These are phyloP conservation scores for Aspergillus puulaauensis DNA, from an alignment of 2,329 filamentous ascomycete genomes.

Conservation along the genomic window DNA sequence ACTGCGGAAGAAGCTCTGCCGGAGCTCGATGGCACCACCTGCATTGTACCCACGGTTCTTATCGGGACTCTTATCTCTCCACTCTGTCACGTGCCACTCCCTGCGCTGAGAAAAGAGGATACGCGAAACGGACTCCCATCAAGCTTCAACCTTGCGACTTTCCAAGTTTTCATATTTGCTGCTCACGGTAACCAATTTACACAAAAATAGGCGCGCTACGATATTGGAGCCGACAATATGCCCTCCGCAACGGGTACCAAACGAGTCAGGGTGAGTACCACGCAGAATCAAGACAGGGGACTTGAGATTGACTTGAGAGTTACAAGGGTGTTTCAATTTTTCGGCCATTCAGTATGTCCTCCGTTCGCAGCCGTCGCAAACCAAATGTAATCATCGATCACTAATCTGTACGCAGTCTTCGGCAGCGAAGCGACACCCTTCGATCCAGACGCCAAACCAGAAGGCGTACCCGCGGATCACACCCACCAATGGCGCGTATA, in stretches of 20 bases:
- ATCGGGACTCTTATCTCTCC: slow-evolving; percentile 22
- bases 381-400: background rate
- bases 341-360: slow-evolving; percentile 46
- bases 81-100: slow-evolving; percentile 24
- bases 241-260: slow-evolving; percentile 55
- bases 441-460: slow-evolving; percentile 72
- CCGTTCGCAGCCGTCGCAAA: background rate
- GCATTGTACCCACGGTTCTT: slow-evolving; percentile 4
- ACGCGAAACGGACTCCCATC: background rate
- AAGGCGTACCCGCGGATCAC: slow-evolving; percentile 79
- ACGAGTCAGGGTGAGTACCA: slow-evolving; percentile 49
- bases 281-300: background rate
- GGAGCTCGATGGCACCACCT: background rate
- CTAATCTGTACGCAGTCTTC: slow-evolving; percentile 56
- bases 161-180: background rate
- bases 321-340: slow-evolving; percentile 46
- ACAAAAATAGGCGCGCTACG: background rate
- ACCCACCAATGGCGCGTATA: slow-evolving; percentile 97
- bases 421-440: slow-evolving; percentile 78
- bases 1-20: slow-evolving; percentile 12
- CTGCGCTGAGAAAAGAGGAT: background rate
- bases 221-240: slow-evolving; percentile 36
- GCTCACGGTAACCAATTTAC: background rate
- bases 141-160: background rate
- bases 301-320: slow-evolving; percentile 19